A percentile compares a stretch with the other conserved stretches of the same genome.
Conservation (phyloP, 495 filamentous ascomycete species). For the Penicillium coprophilum region DNA sequence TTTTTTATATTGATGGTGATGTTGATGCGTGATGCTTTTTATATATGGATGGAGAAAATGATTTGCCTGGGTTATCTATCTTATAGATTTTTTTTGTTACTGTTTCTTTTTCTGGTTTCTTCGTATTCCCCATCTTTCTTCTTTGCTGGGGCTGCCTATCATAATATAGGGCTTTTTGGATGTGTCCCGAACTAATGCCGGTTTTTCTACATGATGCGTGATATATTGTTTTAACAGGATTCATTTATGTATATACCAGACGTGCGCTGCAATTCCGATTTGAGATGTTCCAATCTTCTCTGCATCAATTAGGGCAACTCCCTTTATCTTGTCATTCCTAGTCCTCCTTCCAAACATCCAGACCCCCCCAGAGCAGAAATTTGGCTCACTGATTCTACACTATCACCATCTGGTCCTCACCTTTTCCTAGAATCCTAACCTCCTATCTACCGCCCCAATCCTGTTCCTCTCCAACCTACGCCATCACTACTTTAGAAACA, state of each 20-base stretch:
- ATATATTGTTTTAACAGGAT: constrained; percentile 12
- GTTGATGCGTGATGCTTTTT: constrained; percentile 14
- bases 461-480: too few species aligned
- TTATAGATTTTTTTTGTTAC: constrained; percentile 13
- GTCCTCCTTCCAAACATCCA: too few species aligned
- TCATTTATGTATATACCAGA: background rate
- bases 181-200: constrained; percentile 20
- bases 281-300: too few species aligned
- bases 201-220: constrained; percentile 27
- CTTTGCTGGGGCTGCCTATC: background rate
- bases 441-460: too few species aligned
- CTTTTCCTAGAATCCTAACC: too few species aligned
- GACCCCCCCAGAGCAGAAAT: too few species aligned
- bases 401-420: too few species aligned
- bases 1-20: constrained; percentile 7
- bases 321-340: too few species aligned
- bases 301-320: too few species aligned
- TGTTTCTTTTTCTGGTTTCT: constrained; percentile 10
- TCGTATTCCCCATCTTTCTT: constrained; percentile 14
- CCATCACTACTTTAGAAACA: too few species aligned
- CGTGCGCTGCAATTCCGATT: background rate
- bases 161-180: constrained; percentile 17
- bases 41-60: constrained; percentile 9
- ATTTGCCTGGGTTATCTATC: constrained; percentile 5
- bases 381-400: too few species aligned